Evolutionary conservation across 1,284 basidiomycete genomes (phyloP).

Genomic region (Fomitopsis palustris): DNA sequence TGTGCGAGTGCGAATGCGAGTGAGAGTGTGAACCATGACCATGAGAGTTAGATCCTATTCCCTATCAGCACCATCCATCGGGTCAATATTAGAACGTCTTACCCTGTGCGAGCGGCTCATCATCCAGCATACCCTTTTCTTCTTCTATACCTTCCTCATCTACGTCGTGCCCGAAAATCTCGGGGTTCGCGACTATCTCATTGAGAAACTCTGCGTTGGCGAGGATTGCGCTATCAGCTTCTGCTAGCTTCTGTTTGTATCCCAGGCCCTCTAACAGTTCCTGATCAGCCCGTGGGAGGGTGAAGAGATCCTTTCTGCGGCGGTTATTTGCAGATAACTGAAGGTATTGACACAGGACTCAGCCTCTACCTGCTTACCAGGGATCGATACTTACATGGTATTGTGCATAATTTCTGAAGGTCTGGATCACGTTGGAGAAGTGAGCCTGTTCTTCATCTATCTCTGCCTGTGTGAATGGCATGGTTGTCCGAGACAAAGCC

Average conservation of each 20-base stretch:
- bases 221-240: constrained; percentile 66
- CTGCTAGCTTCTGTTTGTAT: constrained; percentile 64
- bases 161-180: constrained; percentile 63
- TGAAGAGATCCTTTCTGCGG: constrained; percentile 68
- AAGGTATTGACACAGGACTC: constrained; percentile 4
- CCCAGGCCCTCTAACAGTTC: constrained; percentile 56
- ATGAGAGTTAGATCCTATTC: constrained; percentile 11
- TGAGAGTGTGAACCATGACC: constrained; percentile 27
- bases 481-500: constrained; percentile 3
- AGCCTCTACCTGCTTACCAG: constrained; percentile 1
- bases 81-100: not conserved
- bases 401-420: constrained; percentile 62
- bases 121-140: not conserved
- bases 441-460: constrained; percentile 51
- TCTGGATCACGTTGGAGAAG: constrained; percentile 64
- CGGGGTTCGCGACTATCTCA: constrained; percentile 63
- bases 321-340: constrained; percentile 76
- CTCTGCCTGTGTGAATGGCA: constrained; percentile 27
- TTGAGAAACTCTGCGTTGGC: constrained; percentile 67
- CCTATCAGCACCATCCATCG: not conserved
- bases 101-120: not conserved
- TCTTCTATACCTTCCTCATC: constrained; percentile 24
- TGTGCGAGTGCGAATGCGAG: constrained; percentile 23
- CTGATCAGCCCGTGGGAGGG: constrained; percentile 57
- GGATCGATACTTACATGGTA: constrained; percentile 48